Base-by-base conservation (phyloP, 441 rosid genomes). In the Populus hybrid region DNA sequence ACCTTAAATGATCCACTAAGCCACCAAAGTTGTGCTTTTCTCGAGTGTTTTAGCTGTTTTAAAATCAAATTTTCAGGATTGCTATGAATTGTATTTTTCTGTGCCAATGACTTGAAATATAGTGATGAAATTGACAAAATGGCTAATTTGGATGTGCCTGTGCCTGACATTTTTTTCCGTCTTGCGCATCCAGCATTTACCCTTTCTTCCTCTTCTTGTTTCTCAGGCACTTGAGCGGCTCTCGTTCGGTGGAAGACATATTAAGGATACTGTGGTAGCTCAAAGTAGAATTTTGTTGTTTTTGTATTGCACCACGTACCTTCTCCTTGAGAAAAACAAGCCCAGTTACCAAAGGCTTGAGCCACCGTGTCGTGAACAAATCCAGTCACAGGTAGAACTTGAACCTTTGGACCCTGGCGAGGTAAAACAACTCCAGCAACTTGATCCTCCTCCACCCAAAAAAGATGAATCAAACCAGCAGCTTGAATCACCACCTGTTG, bases 271-370 rank as follows among this genome's bases (percentile, higher is more conserved):
- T 3, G 84, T 94, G 69, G 78, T 84, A 78, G 97, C 97, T 67
- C 97, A 95, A 84, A 86, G 86, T 83, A 88, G 91, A 85, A 94
- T 95, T 74, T 78, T 94, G 78, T 80, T 90, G 74, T 92, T 95
- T 77, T 95, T 96, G 95, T 95, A 95, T 83, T 87, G 88, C 85
- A 88, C 93, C 68, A 91, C 97, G 24, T 95, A 91, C 87, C 80
- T 91, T 77, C 97, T 95, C 72, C 92, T 95, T 7, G 81, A 90
- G 90, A 91, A 88, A 83, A 94, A 92, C 87, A 92, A 90, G 76
- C 97, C 99, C 72, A 90, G 88, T 82, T 94, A 92, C 85, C 97
- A 89, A 80, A 87, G 65, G 81, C 95, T 95, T 29, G 95, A 92
- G 87, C 82, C 84, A 65, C 87, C 75, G n/a, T 74, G 83, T 3